Conservation (phyloP, 139 green algal species). For the Picochlorum sp. region DNA sequence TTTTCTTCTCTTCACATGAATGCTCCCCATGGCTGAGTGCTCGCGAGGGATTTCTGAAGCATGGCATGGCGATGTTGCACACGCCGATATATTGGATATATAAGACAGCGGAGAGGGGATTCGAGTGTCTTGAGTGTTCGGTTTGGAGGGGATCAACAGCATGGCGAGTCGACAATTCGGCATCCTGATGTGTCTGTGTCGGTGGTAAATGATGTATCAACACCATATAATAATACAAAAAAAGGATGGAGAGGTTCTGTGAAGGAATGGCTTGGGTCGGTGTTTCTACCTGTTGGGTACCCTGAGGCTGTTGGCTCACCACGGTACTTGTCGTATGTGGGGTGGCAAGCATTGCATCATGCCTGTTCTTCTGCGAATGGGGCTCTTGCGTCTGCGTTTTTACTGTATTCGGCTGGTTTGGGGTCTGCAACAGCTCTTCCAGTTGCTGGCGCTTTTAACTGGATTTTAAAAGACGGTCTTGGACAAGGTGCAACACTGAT, state of each 20-base stretch:
- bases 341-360: conserved; percentile 29
- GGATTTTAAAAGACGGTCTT: conserved; percentile 67
- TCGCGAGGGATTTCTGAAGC: too few relatives aligned
- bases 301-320: conserved; percentile 3
- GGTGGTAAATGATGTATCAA: too few relatives aligned
- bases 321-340: conserved; percentile 27
- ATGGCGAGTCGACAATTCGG: too few relatives aligned
- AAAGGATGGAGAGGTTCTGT: background rate
- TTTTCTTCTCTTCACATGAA: too few relatives aligned
- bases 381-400: conserved; percentile 62
- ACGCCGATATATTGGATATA: too few relatives aligned
- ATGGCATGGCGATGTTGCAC: too few relatives aligned
- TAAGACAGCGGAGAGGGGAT: too few relatives aligned
- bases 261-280: conserved; percentile 7
- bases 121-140: too few relatives aligned
- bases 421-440: conserved; percentile 50
- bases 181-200: too few relatives aligned
- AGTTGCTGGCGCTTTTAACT: conserved; percentile 62
- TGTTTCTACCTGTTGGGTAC: conserved; percentile 28
- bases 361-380: conserved; percentile 18
- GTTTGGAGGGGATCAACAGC: too few relatives aligned
- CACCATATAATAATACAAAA: too few relatives aligned
- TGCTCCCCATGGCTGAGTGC: too few relatives aligned
- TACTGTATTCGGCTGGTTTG: conserved; percentile 67
- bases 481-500: conserved; percentile 62